Base-by-base conservation (phyloP, 805 yeast genomes). In the Hanseniaspora occidentalis region DNA sequence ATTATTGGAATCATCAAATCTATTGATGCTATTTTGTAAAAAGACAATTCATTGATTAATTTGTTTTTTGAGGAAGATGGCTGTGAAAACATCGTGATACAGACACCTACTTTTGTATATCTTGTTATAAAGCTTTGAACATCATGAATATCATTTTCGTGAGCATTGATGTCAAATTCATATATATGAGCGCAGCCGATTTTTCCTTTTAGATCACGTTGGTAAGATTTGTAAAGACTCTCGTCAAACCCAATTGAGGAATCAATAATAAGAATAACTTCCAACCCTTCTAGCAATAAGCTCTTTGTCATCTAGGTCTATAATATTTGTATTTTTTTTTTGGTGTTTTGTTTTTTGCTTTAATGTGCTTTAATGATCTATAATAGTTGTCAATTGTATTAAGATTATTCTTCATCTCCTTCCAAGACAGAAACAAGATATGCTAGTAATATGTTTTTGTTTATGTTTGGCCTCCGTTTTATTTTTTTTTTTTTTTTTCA, bases 1-100 rank as follows among this genome's bases (percentile, higher is more conserved):
- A 56, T 58, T 4, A 57, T 58, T 2, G 63, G 62, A 16, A 58
- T 50, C 34, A 57, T 36, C 18, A 50, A 48, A 34, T 57, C 58
- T 31, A 50, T 50, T 5, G 55, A 50, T 2, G 57, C 56, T 3
- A 47, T 37, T 6, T 44, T 40, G 41, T 57, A 57, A 39, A 57
- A 57, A n/a, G 55, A 45, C 21, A 57, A 58, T 11, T 49, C 40
- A 7, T 36, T 16, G 16, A 29, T 8, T 4, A 29, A 16, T 29
- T 29, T 29, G 16, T 29, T 16, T 3, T 5, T 16, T n/a, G 33
- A n/a, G 8, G 6, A 4, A 7, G 33, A 9, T 8, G n/a, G n/a
- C n/a, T n/a, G n/a, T n/a, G 33, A 10, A n/a, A 29, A 29, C 16
- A 29, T 6, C 3, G 33, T 29, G 4, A 29, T 14, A 16, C 33